Base-by-base conservation (phyloP, 495 filamentous ascomycete genomes). In the Thermothielavioides terrestris region DNA sequence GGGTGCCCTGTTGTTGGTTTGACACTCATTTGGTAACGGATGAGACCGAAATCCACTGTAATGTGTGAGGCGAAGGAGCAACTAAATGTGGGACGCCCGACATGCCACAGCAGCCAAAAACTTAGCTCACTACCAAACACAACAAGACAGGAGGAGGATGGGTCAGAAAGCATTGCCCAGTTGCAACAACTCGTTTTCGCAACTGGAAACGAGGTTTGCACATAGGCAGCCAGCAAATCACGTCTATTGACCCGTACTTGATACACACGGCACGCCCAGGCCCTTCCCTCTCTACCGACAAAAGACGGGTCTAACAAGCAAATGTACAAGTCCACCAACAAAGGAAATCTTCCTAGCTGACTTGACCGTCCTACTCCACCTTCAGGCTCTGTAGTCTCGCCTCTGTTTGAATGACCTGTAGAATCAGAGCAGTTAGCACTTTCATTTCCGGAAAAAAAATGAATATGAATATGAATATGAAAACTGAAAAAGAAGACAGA, bases 331-430 rank as follows among this genome's bases (percentile, higher is more conserved):
- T 39, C 36, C 28, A 44, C 15, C n/a, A 38, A 54, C 56, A 62
- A 55, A 49, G 7, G 43, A 43, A 57, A 49, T 6, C 43, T 14
- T 53, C 42, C 46, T 51, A 43, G 12, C 28, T 47, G 14, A 22
- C 27, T 25, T 22, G 4, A n/a, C 35, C 22, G 6, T 25, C 53
- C 58, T 71, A 75, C 54, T 80, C 76, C 22, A 79, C 66, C 55
- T 70, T 74, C 57, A 82, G 61, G 55, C 78, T 81, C 62, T 81
- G 77, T 42, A 82, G 64, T 51, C 79, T 66, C n/a, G 79, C 79
- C 65, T 82, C 77, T 17, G 78, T 74, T 46, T 74, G 68, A 53
- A 82, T 77, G 42, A 86, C 74, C 68, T 79, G 48, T 56, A 65
- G 57, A 2, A 52, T 44, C 18, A 67, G 55, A 69, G 52, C 48